Evolutionary conservation across 306 rosid species (phyloP).

Genomic region (Fragaria ananassa): DNA sequence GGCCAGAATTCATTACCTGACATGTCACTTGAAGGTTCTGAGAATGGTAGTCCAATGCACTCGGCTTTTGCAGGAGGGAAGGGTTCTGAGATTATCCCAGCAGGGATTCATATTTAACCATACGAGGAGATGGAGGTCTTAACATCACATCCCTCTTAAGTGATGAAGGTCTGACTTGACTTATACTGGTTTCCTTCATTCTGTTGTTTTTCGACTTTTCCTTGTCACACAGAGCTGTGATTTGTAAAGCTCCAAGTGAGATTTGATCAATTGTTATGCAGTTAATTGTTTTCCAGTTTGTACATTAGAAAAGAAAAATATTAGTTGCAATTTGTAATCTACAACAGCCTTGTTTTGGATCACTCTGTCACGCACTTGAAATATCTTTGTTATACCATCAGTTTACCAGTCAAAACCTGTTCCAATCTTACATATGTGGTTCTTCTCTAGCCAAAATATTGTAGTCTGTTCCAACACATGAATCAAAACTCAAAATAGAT

Average conservation of each 20-base stretch:
- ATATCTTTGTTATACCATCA: background rate
- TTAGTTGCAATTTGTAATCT: conserved; percentile 8
- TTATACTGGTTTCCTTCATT: conserved; percentile 5
- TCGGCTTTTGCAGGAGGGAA: conserved; percentile 25
- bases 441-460: conserved; percentile 7
- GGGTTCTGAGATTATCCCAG: conserved; percentile 6
- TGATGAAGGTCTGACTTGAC: conserved; percentile 8
- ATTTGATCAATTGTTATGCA: conserved; percentile 2
- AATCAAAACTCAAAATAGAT: background rate
- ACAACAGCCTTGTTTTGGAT: conserved; percentile 1
- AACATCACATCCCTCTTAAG: conserved; percentile 4
- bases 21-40: conserved; percentile 29
- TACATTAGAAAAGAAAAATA: background rate
- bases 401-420: conserved; percentile 9
- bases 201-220: background rate
- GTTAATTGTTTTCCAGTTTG: conserved; percentile 3
- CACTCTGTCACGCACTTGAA: background rate
- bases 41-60: conserved; percentile 17
- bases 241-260: conserved; percentile 8
- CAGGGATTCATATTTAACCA: background rate
- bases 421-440: background rate
- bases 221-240: conserved; percentile 13
- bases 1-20: conserved; percentile 50
- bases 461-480: background rate
- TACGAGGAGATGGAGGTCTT: conserved; percentile 11